A percentile compares a stretch with the other conserved stretches of the same genome.
Evolutionary conservation across 192 early-diverging fungal species (phyloP).

Genomic region (Allomyces macrogynus): DNA sequence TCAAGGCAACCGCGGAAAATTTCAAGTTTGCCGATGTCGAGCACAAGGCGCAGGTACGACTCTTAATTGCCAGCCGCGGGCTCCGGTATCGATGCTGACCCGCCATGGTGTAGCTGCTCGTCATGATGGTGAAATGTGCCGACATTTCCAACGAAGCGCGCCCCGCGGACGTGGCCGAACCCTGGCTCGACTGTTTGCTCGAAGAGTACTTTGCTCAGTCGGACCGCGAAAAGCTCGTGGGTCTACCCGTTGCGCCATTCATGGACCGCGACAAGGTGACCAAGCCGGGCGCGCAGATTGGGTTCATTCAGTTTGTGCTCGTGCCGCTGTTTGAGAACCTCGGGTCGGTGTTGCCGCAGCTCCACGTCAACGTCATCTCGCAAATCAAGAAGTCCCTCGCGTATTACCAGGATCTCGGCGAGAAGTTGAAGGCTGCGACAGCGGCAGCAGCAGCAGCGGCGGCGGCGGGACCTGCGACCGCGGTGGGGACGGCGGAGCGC

Average conservation of each 20-base stretch:
- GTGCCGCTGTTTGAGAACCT: constrained; percentile 26
- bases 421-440: background rate
- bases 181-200: constrained; percentile 27
- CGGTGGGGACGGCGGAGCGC: no score
- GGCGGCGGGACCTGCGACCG: background rate
- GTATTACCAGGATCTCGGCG: constrained; percentile 23
- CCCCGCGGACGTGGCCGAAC: constrained; percentile 21
- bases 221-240: constrained; percentile 25
- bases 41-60: constrained; percentile 16
- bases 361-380: constrained; percentile 16
- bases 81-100: no score
- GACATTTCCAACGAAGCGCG: constrained; percentile 37
- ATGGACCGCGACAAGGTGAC: constrained; percentile 36
- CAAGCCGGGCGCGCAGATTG: constrained; percentile 22
- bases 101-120: constrained; percentile 15
- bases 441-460: background rate
- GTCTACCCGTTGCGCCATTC: constrained; percentile 22
- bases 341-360: constrained; percentile 19
- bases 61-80: no score
- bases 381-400: constrained; percentile 19
- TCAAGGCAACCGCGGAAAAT: constrained; percentile 10
- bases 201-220: constrained; percentile 30
- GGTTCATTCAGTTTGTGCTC: constrained; percentile 29
- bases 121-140: constrained; percentile 30
- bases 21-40: constrained; percentile 20